Conservation (phyloP, 129 eudicot species). For the Arctium lappa region DNA sequence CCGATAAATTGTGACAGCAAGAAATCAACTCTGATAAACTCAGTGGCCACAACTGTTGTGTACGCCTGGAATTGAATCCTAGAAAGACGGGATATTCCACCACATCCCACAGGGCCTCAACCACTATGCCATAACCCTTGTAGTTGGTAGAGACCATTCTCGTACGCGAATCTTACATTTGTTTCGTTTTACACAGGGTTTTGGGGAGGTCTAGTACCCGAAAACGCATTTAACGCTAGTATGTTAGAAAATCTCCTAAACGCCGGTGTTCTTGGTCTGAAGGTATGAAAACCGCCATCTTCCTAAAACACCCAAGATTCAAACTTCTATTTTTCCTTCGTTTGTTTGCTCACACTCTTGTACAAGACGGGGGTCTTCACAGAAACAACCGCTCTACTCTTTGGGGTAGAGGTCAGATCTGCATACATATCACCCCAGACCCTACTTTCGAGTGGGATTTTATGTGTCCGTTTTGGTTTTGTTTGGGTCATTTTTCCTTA, state of each 20-base stretch:
- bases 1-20: no score
- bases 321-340: not conserved
- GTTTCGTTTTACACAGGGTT: constrained; percentile 51
- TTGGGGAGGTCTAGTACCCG: constrained; percentile 99
- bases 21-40: no score
- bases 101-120: no score
- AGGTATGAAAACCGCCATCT: constrained; percentile 41
- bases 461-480: not conserved
- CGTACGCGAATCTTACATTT: not conserved
- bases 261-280: constrained; percentile 94
- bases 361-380: not conserved
- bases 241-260: constrained; percentile 64
- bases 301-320: not conserved
- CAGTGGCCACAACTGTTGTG: no score
- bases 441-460: not conserved
- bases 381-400: not conserved
- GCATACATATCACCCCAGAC: not conserved
- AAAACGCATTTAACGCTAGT: constrained; percentile 78
- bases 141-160: no score
- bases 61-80: no score
- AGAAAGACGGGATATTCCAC: no score
- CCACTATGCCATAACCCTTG: no score
- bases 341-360: not conserved
- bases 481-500: not conserved
- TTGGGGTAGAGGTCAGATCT: not conserved